Percentiles rank a stretch among this genome's conserved stretches.
Evolutionary conservation across 805 yeast species (phyloP).

Genomic region (Starmerella apicola): DNA sequence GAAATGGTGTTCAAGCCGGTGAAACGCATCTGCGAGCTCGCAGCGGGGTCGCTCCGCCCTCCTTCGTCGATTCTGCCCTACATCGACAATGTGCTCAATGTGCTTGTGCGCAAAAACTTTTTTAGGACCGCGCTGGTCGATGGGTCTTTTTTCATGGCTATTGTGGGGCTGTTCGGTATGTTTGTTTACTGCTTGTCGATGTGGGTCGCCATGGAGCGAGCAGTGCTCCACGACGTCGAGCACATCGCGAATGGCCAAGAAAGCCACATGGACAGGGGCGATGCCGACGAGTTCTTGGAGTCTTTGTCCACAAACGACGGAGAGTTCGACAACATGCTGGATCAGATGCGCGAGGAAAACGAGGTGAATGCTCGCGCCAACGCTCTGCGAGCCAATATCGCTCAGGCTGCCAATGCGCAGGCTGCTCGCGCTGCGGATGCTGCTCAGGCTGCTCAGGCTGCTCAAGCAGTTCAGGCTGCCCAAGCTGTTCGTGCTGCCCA

Average conservation of each 20-base stretch:
- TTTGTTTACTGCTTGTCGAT: constrained; percentile 9
- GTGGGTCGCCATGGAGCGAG: constrained; percentile 14
- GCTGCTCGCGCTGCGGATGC: not conserved
- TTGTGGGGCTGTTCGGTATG: constrained; percentile 1
- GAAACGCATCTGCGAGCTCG: too few species aligned
- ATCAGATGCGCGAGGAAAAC: too few species aligned
- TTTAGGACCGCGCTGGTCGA: constrained; percentile 9
- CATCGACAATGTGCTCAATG: constrained; percentile 14
- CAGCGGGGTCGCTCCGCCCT: constrained; percentile 12
- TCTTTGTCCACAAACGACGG: not conserved
- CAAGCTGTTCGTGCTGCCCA: not conserved
- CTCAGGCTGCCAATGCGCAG: not conserved
- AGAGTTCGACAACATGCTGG: not conserved
- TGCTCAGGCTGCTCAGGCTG: not conserved
- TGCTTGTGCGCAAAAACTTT: constrained; percentile 5
- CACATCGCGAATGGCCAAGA: constrained; percentile 18
- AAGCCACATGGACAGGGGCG: constrained; percentile 16
- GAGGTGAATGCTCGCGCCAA: too few species aligned
- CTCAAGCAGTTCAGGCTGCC: not conserved
- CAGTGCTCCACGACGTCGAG: constrained; percentile 17
- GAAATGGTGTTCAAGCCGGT: too few species aligned
- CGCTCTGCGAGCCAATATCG: too few species aligned
- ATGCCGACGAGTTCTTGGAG: constrained; percentile 12
- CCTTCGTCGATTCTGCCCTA: constrained; percentile 17
- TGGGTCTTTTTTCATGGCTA: constrained; percentile 9